phyloP scores from a whole-genome alignment of 1,284 basidiomycete species.

The Trichosporon sp. region DNA sequence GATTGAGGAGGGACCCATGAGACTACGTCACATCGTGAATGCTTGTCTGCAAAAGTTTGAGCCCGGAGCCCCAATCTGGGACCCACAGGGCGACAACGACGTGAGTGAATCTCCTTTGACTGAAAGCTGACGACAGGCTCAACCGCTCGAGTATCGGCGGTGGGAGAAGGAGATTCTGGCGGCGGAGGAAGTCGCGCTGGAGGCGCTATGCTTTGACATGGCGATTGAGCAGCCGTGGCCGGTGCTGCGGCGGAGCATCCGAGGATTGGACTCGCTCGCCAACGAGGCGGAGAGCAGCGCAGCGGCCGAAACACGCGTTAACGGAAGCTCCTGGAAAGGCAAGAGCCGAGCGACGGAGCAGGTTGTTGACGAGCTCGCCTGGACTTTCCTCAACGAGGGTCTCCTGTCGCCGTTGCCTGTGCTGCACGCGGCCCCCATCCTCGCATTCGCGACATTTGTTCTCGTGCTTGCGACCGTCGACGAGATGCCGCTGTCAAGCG shows the following conservation, averaged over 20 bases:
- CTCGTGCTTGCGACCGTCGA: slow-evolving; percentile 39
- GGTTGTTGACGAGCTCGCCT: slow-evolving; percentile 36
- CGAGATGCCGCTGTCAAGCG: slow-evolving; percentile 31
- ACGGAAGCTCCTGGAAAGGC: slow-evolving; percentile 23
- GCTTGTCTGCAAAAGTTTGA: slow-evolving; percentile 44
- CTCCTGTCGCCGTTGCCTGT: slow-evolving; percentile 39
- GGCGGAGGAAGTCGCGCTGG: slow-evolving; percentile 80
- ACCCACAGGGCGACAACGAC: slow-evolving; percentile 30
- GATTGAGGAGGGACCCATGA: slow-evolving; percentile 57
- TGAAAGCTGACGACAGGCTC: slow-evolving; percentile 21
- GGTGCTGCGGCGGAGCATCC: slow-evolving; percentile 68
- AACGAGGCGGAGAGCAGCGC: slow-evolving; percentile 22
- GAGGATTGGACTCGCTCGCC: slow-evolving; percentile 34
- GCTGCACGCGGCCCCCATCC: slow-evolving; percentile 37
- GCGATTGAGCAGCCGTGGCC: slow-evolving; percentile 79
- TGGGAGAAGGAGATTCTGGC: slow-evolving; percentile 73
- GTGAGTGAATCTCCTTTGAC: background rate
- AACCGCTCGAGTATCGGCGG: slow-evolving; percentile 69
- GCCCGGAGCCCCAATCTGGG: slow-evolving; percentile 34
- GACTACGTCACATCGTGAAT: slow-evolving; percentile 49
- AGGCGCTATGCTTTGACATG: slow-evolving; percentile 89
- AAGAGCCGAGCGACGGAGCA: slow-evolving; percentile 34
- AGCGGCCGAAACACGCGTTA: background rate
- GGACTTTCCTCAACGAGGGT: slow-evolving; percentile 43
- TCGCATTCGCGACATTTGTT: slow-evolving; percentile 39